phyloP scores from a whole-genome alignment of 257 asterid genomes.

The Verbena officinalis region DNA sequence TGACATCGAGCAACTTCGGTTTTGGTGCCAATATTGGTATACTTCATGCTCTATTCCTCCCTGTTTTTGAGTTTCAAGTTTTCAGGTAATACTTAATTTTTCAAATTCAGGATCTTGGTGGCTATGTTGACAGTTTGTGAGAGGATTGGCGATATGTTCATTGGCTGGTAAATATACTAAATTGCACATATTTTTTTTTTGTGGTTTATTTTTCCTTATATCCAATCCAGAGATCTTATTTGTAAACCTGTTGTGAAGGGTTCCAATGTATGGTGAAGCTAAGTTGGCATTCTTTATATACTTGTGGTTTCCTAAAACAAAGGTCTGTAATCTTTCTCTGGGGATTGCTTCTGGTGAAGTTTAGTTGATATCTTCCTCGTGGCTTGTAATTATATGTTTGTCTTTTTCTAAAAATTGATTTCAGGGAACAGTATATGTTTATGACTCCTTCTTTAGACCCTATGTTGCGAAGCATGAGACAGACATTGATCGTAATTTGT shows the following conservation, averaged over 20 bases:
- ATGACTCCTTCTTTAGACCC: slow-evolving; percentile 89
- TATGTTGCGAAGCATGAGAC: slow-evolving; percentile 78
- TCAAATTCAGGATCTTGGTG: slow-evolving; percentile 76
- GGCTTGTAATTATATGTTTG: slow-evolving; percentile 11
- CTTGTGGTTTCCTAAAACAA: slow-evolving; percentile 94
- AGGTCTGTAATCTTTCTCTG: slow-evolving; percentile 50
- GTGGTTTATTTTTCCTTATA: background rate
- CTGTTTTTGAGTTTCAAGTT: slow-evolving; percentile 22
- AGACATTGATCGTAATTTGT: slow-evolving; percentile 85
- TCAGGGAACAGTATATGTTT: slow-evolving; percentile 94
- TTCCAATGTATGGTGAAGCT: slow-evolving; percentile 98
- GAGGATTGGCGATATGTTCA: slow-evolving; percentile 80
- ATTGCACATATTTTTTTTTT: background rate
- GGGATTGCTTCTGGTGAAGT: background rate
- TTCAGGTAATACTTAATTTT: slow-evolving; percentile 10
- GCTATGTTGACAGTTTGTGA: slow-evolving; percentile 86
- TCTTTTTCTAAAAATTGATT: slow-evolving; percentile 30
- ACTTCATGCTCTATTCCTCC: background rate
- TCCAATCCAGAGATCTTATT: slow-evolving; percentile 9
- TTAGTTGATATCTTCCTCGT: slow-evolving; percentile 17
- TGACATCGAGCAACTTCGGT: slow-evolving; percentile 80
- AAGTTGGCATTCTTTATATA: slow-evolving; percentile 92
- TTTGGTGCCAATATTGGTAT: slow-evolving; percentile 99
- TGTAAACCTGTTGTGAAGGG: slow-evolving; percentile 48
- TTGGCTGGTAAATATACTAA: slow-evolving; percentile 73